Evolutionary conservation across 2,329 filamentous ascomycete genomes (phyloP).

Genomic region (Nemania abortiva): DNA sequence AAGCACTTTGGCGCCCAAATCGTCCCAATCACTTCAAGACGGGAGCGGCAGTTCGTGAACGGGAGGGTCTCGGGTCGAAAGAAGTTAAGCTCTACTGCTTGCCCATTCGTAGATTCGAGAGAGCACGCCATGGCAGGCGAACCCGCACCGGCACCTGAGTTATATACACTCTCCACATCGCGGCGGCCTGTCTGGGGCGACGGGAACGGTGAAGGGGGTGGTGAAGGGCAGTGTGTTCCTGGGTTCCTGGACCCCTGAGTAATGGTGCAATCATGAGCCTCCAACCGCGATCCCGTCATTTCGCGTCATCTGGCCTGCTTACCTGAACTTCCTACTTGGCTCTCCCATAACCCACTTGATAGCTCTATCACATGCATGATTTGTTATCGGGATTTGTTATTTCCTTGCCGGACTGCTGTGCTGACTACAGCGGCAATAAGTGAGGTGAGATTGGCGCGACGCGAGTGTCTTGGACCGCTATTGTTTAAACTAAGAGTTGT

Average conservation of each 20-base stretch:
- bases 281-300: conserved; percentile 28
- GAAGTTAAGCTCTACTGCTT: conserved; percentile 7
- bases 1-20: conserved; percentile 1
- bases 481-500: conserved; percentile 1
- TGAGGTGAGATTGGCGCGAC: conserved; percentile 26
- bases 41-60: not conserved
- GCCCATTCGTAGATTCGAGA: conserved; percentile 13
- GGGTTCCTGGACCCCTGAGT: conserved; percentile 13
- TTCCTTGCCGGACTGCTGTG: conserved; percentile 29
- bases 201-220: conserved; percentile 13
- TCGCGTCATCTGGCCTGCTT: conserved; percentile 33
- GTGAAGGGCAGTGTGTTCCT: not conserved
- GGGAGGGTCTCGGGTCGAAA: not conserved
- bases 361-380: conserved; percentile 19
- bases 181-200: not conserved
- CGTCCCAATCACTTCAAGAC: not conserved
- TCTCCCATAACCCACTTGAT: conserved; percentile 8
- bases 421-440: conserved; percentile 32
- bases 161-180: conserved; percentile 35
- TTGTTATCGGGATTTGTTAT: conserved; percentile 38
- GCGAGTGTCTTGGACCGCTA: conserved; percentile 1
- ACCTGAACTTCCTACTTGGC: conserved; percentile 20
- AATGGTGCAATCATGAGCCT: not conserved
- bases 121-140: conserved; percentile 34
- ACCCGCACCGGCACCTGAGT: conserved; percentile 20